These are phyloP conservation scores for Collybia sordida DNA, from an alignment of 768 basidiomycete genomes.

Conservation along the genomic window DNA sequence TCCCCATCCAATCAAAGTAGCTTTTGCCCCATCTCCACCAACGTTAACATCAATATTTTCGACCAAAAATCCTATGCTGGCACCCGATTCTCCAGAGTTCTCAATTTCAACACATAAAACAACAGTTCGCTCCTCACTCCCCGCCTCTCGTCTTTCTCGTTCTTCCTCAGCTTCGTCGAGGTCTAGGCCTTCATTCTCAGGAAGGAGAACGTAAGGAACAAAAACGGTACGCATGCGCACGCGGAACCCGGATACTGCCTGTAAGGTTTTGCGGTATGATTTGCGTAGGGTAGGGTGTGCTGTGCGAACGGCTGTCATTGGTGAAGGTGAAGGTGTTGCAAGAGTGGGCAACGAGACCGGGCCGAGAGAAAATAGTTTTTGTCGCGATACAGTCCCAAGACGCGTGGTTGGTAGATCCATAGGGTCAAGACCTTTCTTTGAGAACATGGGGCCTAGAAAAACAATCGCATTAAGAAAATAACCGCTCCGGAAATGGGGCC, in stretches of 20 bases:
- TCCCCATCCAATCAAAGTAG: constrained; percentile 53
- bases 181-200: constrained; percentile 33
- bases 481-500: constrained; percentile 9
- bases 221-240: constrained; percentile 96
- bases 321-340: constrained; percentile 45
- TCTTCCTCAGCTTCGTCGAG: constrained; percentile 46
- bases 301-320: constrained; percentile 45
- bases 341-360: constrained; percentile 44
- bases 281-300: constrained; percentile 76
- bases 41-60: constrained; percentile 76
- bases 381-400: constrained; percentile 66
- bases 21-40: constrained; percentile 59
- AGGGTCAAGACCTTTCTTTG: constrained; percentile 19
- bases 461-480: too few species aligned
- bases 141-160: constrained; percentile 61
- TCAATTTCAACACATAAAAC: constrained; percentile 92
- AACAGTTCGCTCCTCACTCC: constrained; percentile 78
- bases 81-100: constrained; percentile 67
- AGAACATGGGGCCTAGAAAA: constrained; percentile 44
- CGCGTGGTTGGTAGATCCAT: constrained; percentile 68
- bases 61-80: constrained; percentile 67
- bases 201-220: constrained; percentile 79
- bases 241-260: constrained; percentile 79
- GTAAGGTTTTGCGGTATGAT: constrained; percentile 78
- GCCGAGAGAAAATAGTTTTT: constrained; percentile 63